These are phyloP conservation scores for Arachnomyces sp. DNA, from an alignment of 2,329 filamentous ascomycete genomes.

Conservation along the genomic window DNA sequence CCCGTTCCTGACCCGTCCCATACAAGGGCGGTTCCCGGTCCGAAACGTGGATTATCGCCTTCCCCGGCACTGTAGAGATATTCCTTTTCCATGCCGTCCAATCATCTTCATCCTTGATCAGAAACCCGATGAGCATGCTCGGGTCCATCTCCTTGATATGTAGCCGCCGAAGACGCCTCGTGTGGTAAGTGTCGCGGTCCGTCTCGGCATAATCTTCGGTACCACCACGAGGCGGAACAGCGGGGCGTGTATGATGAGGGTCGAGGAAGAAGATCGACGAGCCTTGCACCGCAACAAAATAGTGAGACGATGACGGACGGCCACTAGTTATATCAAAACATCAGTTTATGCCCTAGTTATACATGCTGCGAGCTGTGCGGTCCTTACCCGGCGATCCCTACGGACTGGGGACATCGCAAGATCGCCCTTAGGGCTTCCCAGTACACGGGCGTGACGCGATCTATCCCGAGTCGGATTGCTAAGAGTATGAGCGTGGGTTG, in stretches of 20 bases:
- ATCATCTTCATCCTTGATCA: slow-evolving; percentile 73
- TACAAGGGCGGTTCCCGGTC: slow-evolving; percentile 56
- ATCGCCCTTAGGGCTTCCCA: slow-evolving; percentile 85
- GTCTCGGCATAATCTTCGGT: slow-evolving; percentile 52
- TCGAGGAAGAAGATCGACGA: slow-evolving; percentile 88
- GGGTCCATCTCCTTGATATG: slow-evolving; percentile 92
- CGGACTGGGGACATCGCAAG: slow-evolving; percentile 81
- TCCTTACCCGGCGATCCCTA: slow-evolving; percentile 89
- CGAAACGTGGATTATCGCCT: slow-evolving; percentile 76
- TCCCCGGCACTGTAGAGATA: slow-evolving; percentile 68
- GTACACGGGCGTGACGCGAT: slow-evolving; percentile 89
- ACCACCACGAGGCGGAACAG: slow-evolving; percentile 53
- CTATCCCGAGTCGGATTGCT: slow-evolving; percentile 81
- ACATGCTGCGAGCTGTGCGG: too few relatives aligned
- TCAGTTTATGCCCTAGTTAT: background rate
- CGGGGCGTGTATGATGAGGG: slow-evolving; percentile 74
- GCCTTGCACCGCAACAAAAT: slow-evolving; percentile 65
- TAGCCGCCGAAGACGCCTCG: slow-evolving; percentile 69
- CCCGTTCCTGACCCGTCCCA: slow-evolving; percentile 50
- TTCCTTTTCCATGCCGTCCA: slow-evolving; percentile 73
- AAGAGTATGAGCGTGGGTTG: slow-evolving; percentile 82
- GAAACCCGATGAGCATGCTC: slow-evolving; percentile 91
- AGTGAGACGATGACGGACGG: slow-evolving; percentile 80
- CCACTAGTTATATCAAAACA: slow-evolving; percentile 48
- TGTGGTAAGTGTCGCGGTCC: slow-evolving; percentile 79